Percentiles rank a stretch among this genome's conserved stretches.
These are phyloP conservation scores for Paraurostyla sp. DNA, from an alignment of 73 alveolate species.

Conservation along the genomic window DNA sequence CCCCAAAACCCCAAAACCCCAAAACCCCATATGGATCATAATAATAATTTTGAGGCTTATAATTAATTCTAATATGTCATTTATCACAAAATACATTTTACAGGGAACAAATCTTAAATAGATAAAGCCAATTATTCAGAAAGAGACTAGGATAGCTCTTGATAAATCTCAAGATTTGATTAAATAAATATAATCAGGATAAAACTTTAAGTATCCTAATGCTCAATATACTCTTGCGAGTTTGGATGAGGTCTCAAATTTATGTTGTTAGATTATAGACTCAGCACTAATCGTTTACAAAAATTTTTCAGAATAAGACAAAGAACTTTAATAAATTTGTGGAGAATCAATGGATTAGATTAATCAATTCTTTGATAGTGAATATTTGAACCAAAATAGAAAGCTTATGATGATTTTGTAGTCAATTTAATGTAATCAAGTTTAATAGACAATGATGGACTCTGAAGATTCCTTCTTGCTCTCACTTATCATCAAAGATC, in stretches of 20 bases:
- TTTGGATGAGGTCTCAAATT: conserved; percentile 37
- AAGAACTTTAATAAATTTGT: not conserved
- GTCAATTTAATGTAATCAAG: not conserved
- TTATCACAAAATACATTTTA: not conserved
- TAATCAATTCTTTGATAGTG: conserved; percentile 9
- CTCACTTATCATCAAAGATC: not conserved
- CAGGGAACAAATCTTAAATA: not conserved
- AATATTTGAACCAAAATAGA: not conserved
- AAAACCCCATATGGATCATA: no score
- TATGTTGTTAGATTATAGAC: conserved; percentile 46
- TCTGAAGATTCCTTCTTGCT: not conserved
- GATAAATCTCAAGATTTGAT: not conserved
- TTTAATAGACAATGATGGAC: not conserved
- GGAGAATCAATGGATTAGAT: not conserved
- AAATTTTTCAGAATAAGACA: not conserved
- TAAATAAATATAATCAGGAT: not conserved
- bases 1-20: no score
- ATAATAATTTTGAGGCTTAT: no score
- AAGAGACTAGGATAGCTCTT: not conserved
- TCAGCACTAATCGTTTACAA: not conserved
- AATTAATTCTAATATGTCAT: not conserved
- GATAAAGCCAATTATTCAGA: not conserved
- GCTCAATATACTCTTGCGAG: not conserved
- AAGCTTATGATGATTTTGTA: not conserved
- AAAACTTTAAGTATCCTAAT: not conserved